Base-by-base conservation (phyloP, 2,329 filamentous ascomycete species). In the Ambrosiella xylebori region DNA sequence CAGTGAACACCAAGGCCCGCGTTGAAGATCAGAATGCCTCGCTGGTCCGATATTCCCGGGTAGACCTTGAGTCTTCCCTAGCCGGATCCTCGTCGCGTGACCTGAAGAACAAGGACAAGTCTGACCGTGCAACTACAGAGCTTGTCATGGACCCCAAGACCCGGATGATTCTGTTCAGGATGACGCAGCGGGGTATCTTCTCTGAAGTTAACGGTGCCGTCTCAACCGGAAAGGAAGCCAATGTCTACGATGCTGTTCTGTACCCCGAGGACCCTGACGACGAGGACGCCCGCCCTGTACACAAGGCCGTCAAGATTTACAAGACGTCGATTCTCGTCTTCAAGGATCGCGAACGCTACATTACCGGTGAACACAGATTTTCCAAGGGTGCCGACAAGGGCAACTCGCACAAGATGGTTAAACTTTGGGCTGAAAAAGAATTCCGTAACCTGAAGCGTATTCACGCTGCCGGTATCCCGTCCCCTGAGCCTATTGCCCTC, bases 361-460 rank as follows among this genome's bases (percentile, higher is more conserved):
- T 98, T 62, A 86, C 85, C 0, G 93, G 93, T 63, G 93, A 98
- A 71, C 89, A 90, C 71, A 79, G 93, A 27, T 98, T 98, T 75
- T 81, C 88, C 64, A 78, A 82, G 61, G 91, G 91, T 54, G 93
- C 91, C 68, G 93, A 91, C 72, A 97, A 96, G 75, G 86, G 86
- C 63, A 95, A 89, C 71, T 95, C 89, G 73, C 81, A 90, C 54
- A 89, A 91, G 64, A 97, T 97, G 91, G 91, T 98, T 64, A 95
- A 95, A 71, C 76, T 96, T 27, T 98, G 93, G 93, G 94, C 94
- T 0, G 91, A 98, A 72, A 98, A 98, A 72, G 93, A 98, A 72
- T 95, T 94, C 74, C 81, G 93, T 47, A 98, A 98, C 71, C 71
- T 98, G 66, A 84, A 88, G 64, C 79, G 93, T 58, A 84, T 98